Base-by-base conservation (phyloP, 495 filamentous ascomycete genomes). In the Zalerion maritima region DNA sequence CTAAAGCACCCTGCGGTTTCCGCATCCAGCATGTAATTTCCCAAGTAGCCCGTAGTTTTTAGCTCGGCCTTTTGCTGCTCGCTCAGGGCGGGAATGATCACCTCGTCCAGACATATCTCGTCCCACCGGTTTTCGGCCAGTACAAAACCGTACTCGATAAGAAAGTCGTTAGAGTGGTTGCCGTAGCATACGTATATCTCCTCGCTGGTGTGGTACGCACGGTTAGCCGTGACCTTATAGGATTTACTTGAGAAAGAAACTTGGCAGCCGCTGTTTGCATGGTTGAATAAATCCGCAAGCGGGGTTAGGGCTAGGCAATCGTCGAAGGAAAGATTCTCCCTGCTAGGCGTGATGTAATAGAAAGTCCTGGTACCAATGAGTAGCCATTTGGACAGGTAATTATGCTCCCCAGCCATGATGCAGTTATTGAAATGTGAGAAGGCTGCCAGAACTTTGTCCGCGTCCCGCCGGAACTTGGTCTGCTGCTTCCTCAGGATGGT, bases 221-320 rank as follows among this genome's bases (percentile, higher is more conserved):
- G 29, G 40, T 63, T 37, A 35, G 69, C 46, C 33, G 51, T 59
- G 17, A 93, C 67, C 2, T 62, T 64, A 50, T 80, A 92, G 14
- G 70, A 64, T 7, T 54, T 48, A 1, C 54, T 35, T 26, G 70
- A 57, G 33, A 75, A 76, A 6, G 56, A 50, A 3, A 82, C 79
- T 28, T 66, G 58, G 35, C 81, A 85, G 7, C 64, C 72, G 2
- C 50, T 50, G 40, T 77, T 70, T 1, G 62, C 56, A 48, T 89
- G 85, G 46, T 94, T 93, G 54, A 92, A 83, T 34, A 85, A 75
- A 55, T 94, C 85, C 2, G 82, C 73, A 35, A 91, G 83, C 1
- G 85, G 85, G 50, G 79, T 69, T 37, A 94, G 52, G 1, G 72
- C 78, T 73, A 91, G 80, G 27, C 71, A 68, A 49, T 89, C 78